A percentile compares a stretch with the other conserved stretches of the same genome.
phyloP scores from a whole-genome alignment of 2,329 filamentous ascomycete genomes.

The Tetracladium maxilliforme region DNA sequence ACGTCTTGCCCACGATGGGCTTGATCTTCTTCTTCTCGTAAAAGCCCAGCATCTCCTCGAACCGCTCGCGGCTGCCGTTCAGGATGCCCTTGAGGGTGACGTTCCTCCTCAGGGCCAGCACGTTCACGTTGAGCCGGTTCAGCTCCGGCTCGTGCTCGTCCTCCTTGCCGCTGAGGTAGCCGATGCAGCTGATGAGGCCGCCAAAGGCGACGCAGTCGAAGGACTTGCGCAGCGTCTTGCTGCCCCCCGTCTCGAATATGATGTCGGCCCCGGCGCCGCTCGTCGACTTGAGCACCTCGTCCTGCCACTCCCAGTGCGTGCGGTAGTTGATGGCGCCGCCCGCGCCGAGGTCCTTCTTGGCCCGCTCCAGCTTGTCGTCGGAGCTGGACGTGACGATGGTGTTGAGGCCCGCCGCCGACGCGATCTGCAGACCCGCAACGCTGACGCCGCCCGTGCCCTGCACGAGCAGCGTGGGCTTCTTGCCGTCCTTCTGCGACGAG shows the following conservation, averaged over 20 bases:
- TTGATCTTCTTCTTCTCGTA: constrained; percentile 26
- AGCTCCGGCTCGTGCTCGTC: constrained; percentile 34
- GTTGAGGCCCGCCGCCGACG: constrained; percentile 34
- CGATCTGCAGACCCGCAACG: constrained; percentile 35
- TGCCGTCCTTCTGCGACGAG: constrained; percentile 30
- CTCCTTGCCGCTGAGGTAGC: constrained; percentile 37
- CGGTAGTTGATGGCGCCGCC: constrained; percentile 38
- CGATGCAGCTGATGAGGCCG: constrained; percentile 35
- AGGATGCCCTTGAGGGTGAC: constrained; percentile 38
- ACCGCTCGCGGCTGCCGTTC: constrained; percentile 41
- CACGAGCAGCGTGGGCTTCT: constrained; percentile 28
- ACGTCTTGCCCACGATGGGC: constrained; percentile 31
- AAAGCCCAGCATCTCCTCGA: constrained; percentile 36
- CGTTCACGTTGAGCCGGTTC: constrained; percentile 44
- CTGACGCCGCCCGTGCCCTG: constrained; percentile 41
- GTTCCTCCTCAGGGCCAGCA: constrained; percentile 31
- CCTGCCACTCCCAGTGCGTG: constrained; percentile 34
- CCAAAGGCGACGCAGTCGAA: constrained; percentile 38
- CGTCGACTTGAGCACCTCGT: constrained; percentile 29
- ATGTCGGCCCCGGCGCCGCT: constrained; percentile 30
- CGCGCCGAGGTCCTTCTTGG: constrained; percentile 29
- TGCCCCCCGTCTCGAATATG: constrained; percentile 39
- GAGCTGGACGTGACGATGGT: constrained; percentile 39
- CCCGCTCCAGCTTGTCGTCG: constrained; percentile 31
- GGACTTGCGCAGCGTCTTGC: constrained; percentile 32